Evolutionary conservation across 441 rosid genomes (phyloP).

Genomic region (Erodium texanum): DNA sequence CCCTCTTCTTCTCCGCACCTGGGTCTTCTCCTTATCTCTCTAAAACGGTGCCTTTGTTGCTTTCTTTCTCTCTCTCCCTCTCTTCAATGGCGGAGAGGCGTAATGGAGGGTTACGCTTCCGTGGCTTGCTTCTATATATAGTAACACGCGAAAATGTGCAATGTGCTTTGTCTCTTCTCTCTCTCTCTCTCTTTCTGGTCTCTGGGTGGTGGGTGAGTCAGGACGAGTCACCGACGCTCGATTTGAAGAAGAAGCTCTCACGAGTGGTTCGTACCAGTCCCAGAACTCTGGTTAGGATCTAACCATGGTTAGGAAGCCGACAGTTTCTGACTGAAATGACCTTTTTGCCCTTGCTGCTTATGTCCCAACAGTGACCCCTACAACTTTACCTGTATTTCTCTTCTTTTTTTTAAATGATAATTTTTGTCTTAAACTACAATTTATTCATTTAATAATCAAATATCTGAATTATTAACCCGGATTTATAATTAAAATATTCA

Average conservation of each 20-base stretch:
- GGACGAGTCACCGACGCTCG: slow-evolving; percentile 10
- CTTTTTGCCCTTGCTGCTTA: background rate
- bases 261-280: slow-evolving; percentile 1
- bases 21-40: background rate
- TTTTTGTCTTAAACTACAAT: no score
- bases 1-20: no score
- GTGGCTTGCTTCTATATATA: slow-evolving; percentile 4
- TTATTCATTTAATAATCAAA: no score
- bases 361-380: background rate
- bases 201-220: background rate
- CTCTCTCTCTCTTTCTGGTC: background rate
- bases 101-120: no score
- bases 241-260: background rate
- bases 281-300: background rate
- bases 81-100: background rate
- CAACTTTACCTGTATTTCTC: background rate
- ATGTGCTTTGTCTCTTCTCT: background rate
- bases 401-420: background rate
- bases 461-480: no score
- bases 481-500: no score
- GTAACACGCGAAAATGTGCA: background rate
- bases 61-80: background rate
- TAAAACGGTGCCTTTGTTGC: background rate
- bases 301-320: slow-evolving; percentile 2
- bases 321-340: background rate